Evolutionary conservation across 257 asterid genomes (phyloP), one percentile per base, ranked within the genome.

Genomic region (Asclepias syriaca): DNA sequence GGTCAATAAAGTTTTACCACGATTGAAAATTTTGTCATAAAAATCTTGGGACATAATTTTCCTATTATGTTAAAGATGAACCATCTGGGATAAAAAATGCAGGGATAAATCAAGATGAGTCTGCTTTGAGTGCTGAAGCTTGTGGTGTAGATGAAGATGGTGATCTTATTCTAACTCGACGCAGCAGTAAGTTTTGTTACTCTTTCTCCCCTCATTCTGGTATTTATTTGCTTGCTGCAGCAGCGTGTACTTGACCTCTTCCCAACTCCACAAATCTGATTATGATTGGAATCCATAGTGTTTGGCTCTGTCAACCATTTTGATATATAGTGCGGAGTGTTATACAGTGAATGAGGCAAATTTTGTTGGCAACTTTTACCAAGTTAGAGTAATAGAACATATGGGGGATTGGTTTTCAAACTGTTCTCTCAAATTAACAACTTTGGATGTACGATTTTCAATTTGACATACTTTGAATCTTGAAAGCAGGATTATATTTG

Each of bases 81-180:
- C 74, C 49, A 72, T 68, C 56, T 67, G 75, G 71, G 69, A 66
- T 45, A 27, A 58, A 21, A 68, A 48, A 48, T 54, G 65, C 37
- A 48, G 79, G 32, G 21, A 22, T 39, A 45, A 59, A 54, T 48
- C 55, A 66, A 32, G 81, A 65, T 71, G 37, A 65, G 58, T 66
- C 14, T 71, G 54, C 50, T 81, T 83, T 81, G 51, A 19, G 14
- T 43, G 65, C 71, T 45, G 74, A 58, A 59, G 74, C 21, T 27
- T 86, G 71, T 78, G 89, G 82, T 72, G 80, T 92, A 85, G 99
- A 94, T 81, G 95, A 85, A 79, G 98, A 94, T 85, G 99, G 99
- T 68, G 99, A 91, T 82, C 85, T 90, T 68, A 49, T 94, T 73
- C 69, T 86, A 72, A 69, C 89, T 69, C 86, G 96, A 14, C 85